Conservation (phyloP, 2,329 filamentous ascomycete species). For the Trichoderma aggressivum region DNA sequence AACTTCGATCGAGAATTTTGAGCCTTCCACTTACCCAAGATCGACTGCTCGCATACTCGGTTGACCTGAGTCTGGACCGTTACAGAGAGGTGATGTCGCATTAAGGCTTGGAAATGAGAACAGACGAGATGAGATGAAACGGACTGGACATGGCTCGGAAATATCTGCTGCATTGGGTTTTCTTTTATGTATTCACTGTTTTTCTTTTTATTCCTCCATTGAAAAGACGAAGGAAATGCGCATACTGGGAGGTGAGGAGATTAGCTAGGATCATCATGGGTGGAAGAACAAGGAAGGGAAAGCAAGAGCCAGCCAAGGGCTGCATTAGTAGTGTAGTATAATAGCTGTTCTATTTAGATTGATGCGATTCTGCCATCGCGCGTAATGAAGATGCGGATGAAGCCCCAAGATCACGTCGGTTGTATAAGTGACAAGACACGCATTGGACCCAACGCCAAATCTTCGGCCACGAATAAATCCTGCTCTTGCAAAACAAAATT, state of each 20-base stretch:
- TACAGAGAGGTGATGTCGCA: constrained; percentile 62
- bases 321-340: constrained; percentile 16
- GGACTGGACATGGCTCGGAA: background rate
- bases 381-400: constrained; percentile 6
- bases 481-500: background rate
- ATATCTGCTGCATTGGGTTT: constrained; percentile 4
- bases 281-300: background rate
- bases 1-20: constrained; percentile 45
- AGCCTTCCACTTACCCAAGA: constrained; percentile 69
- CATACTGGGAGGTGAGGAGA: background rate
- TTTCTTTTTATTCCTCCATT: background rate
- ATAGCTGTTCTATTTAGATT: constrained; percentile 1
- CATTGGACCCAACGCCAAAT: constrained; percentile 4
- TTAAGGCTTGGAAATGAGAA: constrained; percentile 21
- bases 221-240: background rate
- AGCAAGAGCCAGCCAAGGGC: background rate
- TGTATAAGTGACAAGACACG: background rate
- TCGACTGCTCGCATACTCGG: constrained; percentile 65
- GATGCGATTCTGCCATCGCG: background rate
- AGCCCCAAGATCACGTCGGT: background rate
- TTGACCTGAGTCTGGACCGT: constrained; percentile 65
- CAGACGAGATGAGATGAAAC: background rate
- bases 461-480: background rate
- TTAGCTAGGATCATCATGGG: background rate
- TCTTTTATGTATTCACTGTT: background rate